Conservation (phyloP, 768 basidiomycete genomes). For the Rhizopogon vinicolor region DNA sequence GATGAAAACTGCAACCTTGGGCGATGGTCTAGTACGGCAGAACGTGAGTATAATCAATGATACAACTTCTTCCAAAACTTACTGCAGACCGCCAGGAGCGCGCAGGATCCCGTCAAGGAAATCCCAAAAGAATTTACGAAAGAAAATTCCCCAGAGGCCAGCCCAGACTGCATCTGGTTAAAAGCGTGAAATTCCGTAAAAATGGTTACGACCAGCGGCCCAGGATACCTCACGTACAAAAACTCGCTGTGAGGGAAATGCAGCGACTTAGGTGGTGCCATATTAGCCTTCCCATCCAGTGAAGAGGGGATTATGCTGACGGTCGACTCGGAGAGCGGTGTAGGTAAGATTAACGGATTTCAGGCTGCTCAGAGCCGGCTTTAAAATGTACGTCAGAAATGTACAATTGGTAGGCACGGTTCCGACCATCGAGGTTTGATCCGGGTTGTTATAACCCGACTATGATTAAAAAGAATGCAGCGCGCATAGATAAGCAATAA, state of each 20-base stretch:
- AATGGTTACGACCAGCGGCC: background rate
- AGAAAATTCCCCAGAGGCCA: conserved; percentile 72
- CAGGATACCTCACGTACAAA: conserved; percentile 52
- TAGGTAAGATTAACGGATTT: conserved; percentile 1
- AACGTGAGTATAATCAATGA: background rate
- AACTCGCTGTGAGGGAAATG: conserved; percentile 60
- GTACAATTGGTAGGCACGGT: too few species aligned
- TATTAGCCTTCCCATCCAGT: conserved; percentile 68
- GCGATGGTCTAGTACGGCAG: conserved; percentile 45
- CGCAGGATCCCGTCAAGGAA: conserved; percentile 77
- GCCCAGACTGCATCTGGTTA: conserved; percentile 75
- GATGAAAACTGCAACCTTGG: conserved; percentile 58
- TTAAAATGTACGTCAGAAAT: background rate
- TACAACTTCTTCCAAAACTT: conserved; percentile 24
- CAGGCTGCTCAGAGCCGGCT: conserved; percentile 11
- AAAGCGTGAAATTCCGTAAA: conserved; percentile 4
- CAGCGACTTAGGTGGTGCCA: conserved; percentile 77
- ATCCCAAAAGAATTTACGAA: conserved; percentile 97
- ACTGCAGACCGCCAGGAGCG: conserved; percentile 78
- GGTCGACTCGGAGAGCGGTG: too few species aligned
- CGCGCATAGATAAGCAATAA: too few species aligned
- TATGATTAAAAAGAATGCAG: too few species aligned
- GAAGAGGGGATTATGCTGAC: conserved; percentile 2
- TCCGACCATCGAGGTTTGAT: background rate
- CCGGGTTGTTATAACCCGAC: background rate